Conservation (phyloP, 495 filamentous ascomycete species). For the Daldinia concentrica region DNA sequence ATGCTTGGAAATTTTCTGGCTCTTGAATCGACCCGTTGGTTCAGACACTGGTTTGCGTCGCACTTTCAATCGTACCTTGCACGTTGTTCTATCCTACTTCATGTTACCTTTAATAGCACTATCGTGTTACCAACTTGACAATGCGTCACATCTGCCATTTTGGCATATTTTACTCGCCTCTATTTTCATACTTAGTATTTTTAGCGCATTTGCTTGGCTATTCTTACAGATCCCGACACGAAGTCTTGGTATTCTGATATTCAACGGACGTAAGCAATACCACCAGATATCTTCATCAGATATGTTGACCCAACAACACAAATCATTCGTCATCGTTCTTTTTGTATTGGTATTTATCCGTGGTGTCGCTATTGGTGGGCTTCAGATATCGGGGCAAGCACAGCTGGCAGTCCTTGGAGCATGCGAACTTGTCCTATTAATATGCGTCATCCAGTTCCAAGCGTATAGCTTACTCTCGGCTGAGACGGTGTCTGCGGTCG, state of each 20-base stretch:
- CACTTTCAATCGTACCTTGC: slow-evolving; percentile 36
- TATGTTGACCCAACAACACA: slow-evolving; percentile 70
- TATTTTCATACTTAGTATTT: background rate
- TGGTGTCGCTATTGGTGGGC: slow-evolving; percentile 75
- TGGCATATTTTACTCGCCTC: slow-evolving; percentile 54
- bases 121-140: slow-evolving; percentile 76
- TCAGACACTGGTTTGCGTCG: slow-evolving; percentile 14
- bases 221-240: slow-evolving; percentile 70
- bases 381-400: slow-evolving; percentile 79
- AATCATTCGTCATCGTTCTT: slow-evolving; percentile 72
- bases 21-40: background rate
- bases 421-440: slow-evolving; percentile 64
- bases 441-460: background rate
- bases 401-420: slow-evolving; percentile 78
- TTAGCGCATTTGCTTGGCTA: slow-evolving; percentile 57
- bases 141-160: slow-evolving; percentile 63
- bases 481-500: background rate
- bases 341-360: slow-evolving; percentile 73
- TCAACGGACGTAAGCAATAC: slow-evolving; percentile 76
- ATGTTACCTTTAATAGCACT: slow-evolving; percentile 74
- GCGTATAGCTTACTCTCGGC: background rate
- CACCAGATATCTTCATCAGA: slow-evolving; percentile 76
- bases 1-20: background rate
- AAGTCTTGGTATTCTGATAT: slow-evolving; percentile 72
- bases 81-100: slow-evolving; percentile 78